Evolutionary conservation across 345 rosid genomes (phyloP), one percentile per base, ranked within the genome.

Genomic region (Passiflora organensis): DNA sequence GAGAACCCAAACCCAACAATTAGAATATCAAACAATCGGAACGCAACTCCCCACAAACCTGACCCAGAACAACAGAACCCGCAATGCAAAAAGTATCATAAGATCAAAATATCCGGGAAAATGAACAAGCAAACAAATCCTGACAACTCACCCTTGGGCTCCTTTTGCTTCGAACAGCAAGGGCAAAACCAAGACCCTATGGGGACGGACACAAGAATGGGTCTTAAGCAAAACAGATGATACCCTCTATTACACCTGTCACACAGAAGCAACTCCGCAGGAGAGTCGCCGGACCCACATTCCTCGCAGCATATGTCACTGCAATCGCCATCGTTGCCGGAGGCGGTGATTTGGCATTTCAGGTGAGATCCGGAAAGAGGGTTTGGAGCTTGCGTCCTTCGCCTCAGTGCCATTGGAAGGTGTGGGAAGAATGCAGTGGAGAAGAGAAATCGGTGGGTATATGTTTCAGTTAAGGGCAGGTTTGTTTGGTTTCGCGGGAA

Each of bases 101-200:
- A 16, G 12, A 1, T 13, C 37, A 6, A 18, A 12, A 14, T 3
- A 28, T 4, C 43, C 14, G 14, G 54, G 12, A 12, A 17, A 28
- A 17, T 3, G n/a, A 22, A 49, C 22, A 28, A 28, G 13, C 1
- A 10, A 0, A 32, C 10, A 5, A 55, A 13, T 2, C 0, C 36
- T 10, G 13, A 12, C 12, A 13, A 12, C 5, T 2, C 57, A 62
- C 73, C 51, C 10, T 51, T 62, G 48, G 58, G 63, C 22, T 37
- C 4, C 28, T 56, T 56, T 12, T 36, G 59, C 23, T 44, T 5
- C 47, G 67, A 50, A 16, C 72, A 68, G 23, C 63, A 56, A 57
- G 68, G 64, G 23, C 72, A 68, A 46, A 62, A 68, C 72, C 72
- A 68, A 32, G 64, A 51, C 2, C 72, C 72, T 46, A 44, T 56